phyloP scores from a whole-genome alignment of 2,329 filamentous ascomycete genomes.

The Venturiaceae sp. region DNA sequence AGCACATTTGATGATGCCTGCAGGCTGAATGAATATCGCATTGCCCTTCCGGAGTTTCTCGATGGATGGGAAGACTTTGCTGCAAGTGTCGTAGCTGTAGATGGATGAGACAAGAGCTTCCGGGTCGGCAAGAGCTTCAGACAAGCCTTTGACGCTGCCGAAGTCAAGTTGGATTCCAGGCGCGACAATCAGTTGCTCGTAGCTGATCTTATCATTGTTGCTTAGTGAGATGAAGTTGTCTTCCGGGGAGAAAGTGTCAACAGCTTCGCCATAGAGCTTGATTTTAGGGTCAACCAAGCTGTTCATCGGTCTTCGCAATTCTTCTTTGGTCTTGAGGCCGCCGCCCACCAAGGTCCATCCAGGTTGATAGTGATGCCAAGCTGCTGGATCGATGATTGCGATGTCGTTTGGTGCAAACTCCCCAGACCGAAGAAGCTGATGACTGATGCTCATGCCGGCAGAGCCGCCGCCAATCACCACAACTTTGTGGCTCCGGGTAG shows the following conservation, averaged over 20 bases:
- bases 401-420: slow-evolving; percentile 51
- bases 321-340: slow-evolving; percentile 53
- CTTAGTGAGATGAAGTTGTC: slow-evolving; percentile 46
- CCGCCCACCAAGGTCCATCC: slow-evolving; percentile 62
- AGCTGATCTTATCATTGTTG: slow-evolving; percentile 46
- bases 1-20: slow-evolving; percentile 29
- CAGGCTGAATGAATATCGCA: slow-evolving; percentile 28
- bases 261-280: slow-evolving; percentile 47
- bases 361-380: slow-evolving; percentile 58
- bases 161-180: slow-evolving; percentile 32
- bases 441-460: slow-evolving; percentile 55
- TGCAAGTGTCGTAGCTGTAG: slow-evolving; percentile 27
- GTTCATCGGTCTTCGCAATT: slow-evolving; percentile 42
- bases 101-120: slow-evolving; percentile 25
- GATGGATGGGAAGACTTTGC: slow-evolving; percentile 24
- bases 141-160: slow-evolving; percentile 20
- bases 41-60: slow-evolving; percentile 21
- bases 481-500: slow-evolving; percentile 46
- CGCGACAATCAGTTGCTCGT: slow-evolving; percentile 55
- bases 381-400: slow-evolving; percentile 52
- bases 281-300: slow-evolving; percentile 49
- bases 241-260: slow-evolving; percentile 43
- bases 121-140: slow-evolving; percentile 25
- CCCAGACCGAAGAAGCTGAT: slow-evolving; percentile 54
- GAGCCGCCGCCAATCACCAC: slow-evolving; percentile 59